Base-by-base conservation (phyloP, 768 basidiomycete species). In the Tylopilus intermedius region DNA sequence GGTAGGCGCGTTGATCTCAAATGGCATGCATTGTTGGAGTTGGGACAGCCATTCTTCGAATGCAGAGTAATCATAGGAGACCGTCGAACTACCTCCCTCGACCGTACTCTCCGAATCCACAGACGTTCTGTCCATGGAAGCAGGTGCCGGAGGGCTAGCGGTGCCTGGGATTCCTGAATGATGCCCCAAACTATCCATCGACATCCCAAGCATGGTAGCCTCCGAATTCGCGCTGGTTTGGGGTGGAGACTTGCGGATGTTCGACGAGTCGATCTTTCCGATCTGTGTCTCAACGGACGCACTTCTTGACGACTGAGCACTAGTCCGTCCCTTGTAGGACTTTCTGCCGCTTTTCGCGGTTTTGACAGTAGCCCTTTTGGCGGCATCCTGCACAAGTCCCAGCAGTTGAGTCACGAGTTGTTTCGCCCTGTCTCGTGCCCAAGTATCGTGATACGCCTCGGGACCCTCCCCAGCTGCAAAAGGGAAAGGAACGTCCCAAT, bases 401-500 rank as follows among this genome's bases (percentile, higher is more conserved):
- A 84, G 70, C 32, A 90, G 72, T 61, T 90, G 82, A 3, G 75
- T 69, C 14, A 87, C 72, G 32, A 90, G 71, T 58, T 79, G 80
- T 55, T 79, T 81, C 5, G 79, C 77, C 27, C 88, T 78, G 33
- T 84, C 78, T 43, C 70, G 76, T 55, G 82, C 79, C 89, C 88
- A 90, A 26, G 72, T 82, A 47, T 72, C 65, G 8, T 69, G 74
- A 65, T 90, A 90, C n/a, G 74, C 72, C 15, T 76, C 64, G 2
- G 89, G 86, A 2, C 85, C 89, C 58, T 91, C 84, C 27, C 86
- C 89, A 45, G 76, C 38, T 66, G 68, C 64, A 57, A 90, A 90
- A 6, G 89, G 89, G 65, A 83, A 90, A 0, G 89, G 89, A 0
- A 90, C 79, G 58, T 90, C 87, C 89, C 89, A 91, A 62, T 90